Percentiles rank a stretch among this genome's conserved stretches.
Evolutionary conservation across 2,329 filamentous ascomycete genomes (phyloP).

Genomic region (Cytospora mali): DNA sequence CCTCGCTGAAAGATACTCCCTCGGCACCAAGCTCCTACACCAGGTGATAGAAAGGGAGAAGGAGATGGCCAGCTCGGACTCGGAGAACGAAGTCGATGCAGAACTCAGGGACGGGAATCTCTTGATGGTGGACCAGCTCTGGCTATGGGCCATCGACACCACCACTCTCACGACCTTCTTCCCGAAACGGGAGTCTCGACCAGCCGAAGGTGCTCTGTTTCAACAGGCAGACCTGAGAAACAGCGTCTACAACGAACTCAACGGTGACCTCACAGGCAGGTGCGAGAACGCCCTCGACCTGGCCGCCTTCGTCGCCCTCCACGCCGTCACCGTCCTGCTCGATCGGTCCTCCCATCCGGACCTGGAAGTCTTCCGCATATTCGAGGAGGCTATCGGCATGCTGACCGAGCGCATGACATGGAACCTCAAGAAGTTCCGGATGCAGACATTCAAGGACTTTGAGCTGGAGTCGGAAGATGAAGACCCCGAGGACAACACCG

Average conservation of each 20-base stretch:
- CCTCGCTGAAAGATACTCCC: conserved; percentile 24
- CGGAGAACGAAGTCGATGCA: conserved; percentile 32
- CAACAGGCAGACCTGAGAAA: conserved; percentile 64
- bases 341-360: conserved; percentile 63
- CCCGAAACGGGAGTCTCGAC: conserved; percentile 55
- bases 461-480: conserved; percentile 40
- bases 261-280: conserved; percentile 63
- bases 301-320: conserved; percentile 62
- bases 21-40: conserved; percentile 23
- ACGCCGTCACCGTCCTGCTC: conserved; percentile 63
- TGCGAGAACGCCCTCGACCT: conserved; percentile 65
- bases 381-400: conserved; percentile 67
- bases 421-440: conserved; percentile 64
- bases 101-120: conserved; percentile 53
- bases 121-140: conserved; percentile 69
- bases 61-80: conserved; percentile 28
- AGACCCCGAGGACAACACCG: conserved; percentile 40
- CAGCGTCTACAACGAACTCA: conserved; percentile 67
- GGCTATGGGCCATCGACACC: conserved; percentile 61
- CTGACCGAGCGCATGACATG: conserved; percentile 64
- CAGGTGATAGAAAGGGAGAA: conserved; percentile 24
- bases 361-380: conserved; percentile 65
- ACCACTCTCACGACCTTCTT: conserved; percentile 59
- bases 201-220: conserved; percentile 57
- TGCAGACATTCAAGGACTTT: conserved; percentile 54